Base-by-base conservation (phyloP, 495 filamentous ascomycete genomes). In the Haplographium delicatum region DNA sequence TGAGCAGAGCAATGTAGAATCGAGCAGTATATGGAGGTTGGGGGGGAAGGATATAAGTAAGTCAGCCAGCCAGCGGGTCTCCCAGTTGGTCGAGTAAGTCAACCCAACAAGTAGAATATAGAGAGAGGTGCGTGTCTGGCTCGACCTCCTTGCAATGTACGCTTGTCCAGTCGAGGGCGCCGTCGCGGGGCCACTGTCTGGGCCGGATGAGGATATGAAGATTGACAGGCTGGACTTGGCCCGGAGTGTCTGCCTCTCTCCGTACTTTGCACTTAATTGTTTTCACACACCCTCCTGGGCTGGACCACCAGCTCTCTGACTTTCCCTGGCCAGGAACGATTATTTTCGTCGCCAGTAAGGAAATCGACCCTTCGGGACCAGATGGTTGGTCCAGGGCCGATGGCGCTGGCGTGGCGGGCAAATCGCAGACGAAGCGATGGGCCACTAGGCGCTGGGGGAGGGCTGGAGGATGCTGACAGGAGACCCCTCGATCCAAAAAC, bases 311-410 rank as follows among this genome's bases (percentile, higher is more conserved):
- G 18, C 43, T 30, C 10, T 46, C 27, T 20, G 31, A 40, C 6
- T 31, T 30, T 34, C 18, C 13, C 45, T 26, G 31, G 20, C 20
- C 4, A 18, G 30, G 18, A 23, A 13, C n/a, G 26, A 42, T 5
- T 52, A 45, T 39, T 52, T 16, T 47, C 1, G 28, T 50, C 25
- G 38, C 28, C 20, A 41, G 53, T 56, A 38, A 51, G 54, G 43
- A 47, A 56, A 42, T 37, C n/a, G 47, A 20, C 6, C 8, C 4
- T 35, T 24, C n/a, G 5, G 11, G 25, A 27, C 13, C 24, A 9
- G 33, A 50, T 51, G 46, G 47, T 50, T 56, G 53, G 54, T 3
- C 34, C 28, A 34, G 45, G 46, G n/a, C 8, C 7, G 49, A 16
- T 19, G 49, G n/a, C n/a, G n/a, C n/a, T n/a, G n/a, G n/a, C n/a